phyloP scores from a whole-genome alignment of 1,284 basidiomycete species.

The Papiliotrema flavescens region DNA sequence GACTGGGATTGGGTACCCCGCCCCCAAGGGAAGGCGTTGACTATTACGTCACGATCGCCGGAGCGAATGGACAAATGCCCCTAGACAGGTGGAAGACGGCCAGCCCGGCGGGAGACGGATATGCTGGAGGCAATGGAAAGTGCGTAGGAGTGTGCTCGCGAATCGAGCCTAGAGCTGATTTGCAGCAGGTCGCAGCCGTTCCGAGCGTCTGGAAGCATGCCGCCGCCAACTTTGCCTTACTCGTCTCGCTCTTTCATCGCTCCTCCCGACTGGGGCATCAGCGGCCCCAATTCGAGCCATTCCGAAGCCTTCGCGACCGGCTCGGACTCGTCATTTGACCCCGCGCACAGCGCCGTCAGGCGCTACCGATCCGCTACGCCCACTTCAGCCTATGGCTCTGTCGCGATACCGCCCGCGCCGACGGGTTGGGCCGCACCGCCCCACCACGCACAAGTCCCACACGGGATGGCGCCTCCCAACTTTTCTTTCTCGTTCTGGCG shows the following conservation, averaged over 20 bases:
- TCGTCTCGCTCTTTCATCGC: slow-evolving; percentile 5
- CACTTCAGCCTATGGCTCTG: background rate
- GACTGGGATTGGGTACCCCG: slow-evolving; percentile 2
- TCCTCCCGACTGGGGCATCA: slow-evolving; percentile 4
- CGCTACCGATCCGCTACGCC: slow-evolving; percentile 13
- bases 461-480: background rate
- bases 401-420: background rate
- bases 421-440: background rate
- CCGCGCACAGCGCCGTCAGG: background rate
- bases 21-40: slow-evolving; percentile 6
- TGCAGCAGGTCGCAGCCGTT: background rate
- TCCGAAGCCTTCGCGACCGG: background rate
- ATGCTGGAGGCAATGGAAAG: background rate
- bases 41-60: slow-evolving; percentile 2
- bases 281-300: background rate
- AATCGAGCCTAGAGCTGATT: background rate
- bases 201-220: slow-evolving; percentile 3
- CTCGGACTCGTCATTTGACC: background rate
- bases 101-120: slow-evolving; percentile 4
- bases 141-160: background rate
- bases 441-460: background rate
- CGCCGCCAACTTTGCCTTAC: slow-evolving; percentile 5
- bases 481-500: background rate
- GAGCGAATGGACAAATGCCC: background rate
- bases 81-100: slow-evolving; percentile 3